Conservation (phyloP, 2,329 filamentous ascomycete species). For the Pyricularia sp. region DNA sequence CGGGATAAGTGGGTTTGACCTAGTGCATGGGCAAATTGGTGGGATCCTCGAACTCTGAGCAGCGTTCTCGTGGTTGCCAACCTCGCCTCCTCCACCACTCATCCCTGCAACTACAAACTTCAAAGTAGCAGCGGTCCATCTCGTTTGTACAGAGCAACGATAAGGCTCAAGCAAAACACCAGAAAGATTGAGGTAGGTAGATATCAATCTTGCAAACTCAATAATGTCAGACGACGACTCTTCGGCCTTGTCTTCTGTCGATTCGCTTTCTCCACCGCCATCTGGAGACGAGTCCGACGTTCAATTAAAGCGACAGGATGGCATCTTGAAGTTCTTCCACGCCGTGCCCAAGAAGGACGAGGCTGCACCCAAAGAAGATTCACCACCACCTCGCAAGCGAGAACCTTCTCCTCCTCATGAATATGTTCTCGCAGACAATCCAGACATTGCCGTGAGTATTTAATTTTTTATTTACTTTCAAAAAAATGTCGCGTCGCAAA, state of each 20-base stretch:
- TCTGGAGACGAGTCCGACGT: conserved; percentile 41
- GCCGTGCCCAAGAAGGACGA: conserved; percentile 34
- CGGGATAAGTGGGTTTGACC: conserved; percentile 4
- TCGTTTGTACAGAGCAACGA: background rate
- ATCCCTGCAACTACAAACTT: background rate
- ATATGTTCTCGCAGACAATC: conserved; percentile 78
- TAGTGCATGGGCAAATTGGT: conserved; percentile 3
- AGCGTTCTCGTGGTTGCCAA: conserved; percentile 1
- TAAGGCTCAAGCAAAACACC: background rate
- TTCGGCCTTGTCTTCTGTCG: conserved; percentile 45
- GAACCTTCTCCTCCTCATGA: conserved; percentile 83
- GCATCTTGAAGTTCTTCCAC: conserved; percentile 56
- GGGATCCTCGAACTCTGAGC: conserved; percentile 2
- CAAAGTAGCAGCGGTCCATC: background rate
- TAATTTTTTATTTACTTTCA: conserved; percentile 13
- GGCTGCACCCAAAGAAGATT: conserved; percentile 38
- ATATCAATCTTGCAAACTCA: background rate
- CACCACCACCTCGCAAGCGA: conserved; percentile 62
- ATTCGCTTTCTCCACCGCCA: conserved; percentile 35
- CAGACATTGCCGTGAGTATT: conserved; percentile 75
- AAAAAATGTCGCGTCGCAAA: conserved; percentile 24
- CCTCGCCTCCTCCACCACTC: conserved; percentile 3
- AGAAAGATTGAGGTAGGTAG: background rate
- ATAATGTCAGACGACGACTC: conserved; percentile 49
- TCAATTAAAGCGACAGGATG: conserved; percentile 36